These are phyloP conservation scores for Fibroporia radiculosa DNA, from an alignment of 768 basidiomycete species.

Conservation along the genomic window DNA sequence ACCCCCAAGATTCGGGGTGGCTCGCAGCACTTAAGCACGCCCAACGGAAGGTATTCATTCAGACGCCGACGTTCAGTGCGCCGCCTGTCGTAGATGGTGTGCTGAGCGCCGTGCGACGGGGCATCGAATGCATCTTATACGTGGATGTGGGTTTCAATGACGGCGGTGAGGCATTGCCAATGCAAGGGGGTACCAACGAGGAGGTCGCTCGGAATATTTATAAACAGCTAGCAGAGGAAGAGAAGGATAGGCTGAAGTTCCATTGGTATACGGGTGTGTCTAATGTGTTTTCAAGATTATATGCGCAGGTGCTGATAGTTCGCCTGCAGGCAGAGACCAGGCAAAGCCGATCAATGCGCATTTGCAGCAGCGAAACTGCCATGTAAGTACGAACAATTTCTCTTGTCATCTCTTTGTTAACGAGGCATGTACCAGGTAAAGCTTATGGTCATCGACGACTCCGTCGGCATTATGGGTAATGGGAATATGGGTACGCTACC, in stretches of 20 bases:
- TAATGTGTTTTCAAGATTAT: neutral
- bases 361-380: conserved; percentile 63
- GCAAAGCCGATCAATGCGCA: conserved; percentile 57
- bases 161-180: conserved; percentile 45
- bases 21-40: conserved; percentile 56
- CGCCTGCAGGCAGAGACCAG: conserved; percentile 45
- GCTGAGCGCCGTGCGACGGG: conserved; percentile 52
- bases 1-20: conserved; percentile 63
- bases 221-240: conserved; percentile 35
- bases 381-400: conserved; percentile 26
- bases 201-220: conserved; percentile 57
- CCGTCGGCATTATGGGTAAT: conserved; percentile 59
- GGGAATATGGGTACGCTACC: conserved; percentile 54
- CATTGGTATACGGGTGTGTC: conserved; percentile 43
- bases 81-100: conserved; percentile 50
- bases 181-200: conserved; percentile 67
- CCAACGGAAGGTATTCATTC: conserved; percentile 57
- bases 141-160: conserved; percentile 44
- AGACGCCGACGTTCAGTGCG: conserved; percentile 69
- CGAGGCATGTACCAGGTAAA: conserved; percentile 34
- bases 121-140: conserved; percentile 52
- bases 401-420: neutral
- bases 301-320: neutral
- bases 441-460: conserved; percentile 58
- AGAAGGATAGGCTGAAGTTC: conserved; percentile 34